Base-by-base conservation (phyloP, 2,329 filamentous ascomycete species). In the Paraphaeosphaeria sporulosa region DNA sequence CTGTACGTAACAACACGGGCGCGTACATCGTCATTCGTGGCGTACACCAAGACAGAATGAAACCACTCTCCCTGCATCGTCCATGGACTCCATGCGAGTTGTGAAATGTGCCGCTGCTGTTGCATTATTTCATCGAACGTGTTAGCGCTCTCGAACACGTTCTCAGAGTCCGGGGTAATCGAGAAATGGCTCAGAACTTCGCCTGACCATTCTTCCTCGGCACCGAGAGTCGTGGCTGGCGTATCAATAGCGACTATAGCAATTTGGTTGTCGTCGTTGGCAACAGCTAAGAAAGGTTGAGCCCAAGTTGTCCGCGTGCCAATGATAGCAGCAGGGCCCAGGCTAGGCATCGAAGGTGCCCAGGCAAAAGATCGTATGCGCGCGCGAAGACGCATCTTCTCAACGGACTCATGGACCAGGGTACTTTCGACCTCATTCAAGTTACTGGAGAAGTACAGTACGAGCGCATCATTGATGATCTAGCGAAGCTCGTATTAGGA, bases 401-500 rank as follows among this genome's bases (percentile, higher is more conserved):
- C 79, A 70, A 79, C 67, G 1, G 34, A 3, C 3, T 47, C 38
- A 3, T 50, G 23, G 1, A 52, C 50, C 56, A 74, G 15, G 52
- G 62, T 17, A 70, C 69, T 52, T 64, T 62, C 40, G 58, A 68
- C 38, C 54, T 64, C 9, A 50, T 57, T 48, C 4, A 36, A 44
- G 27, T 57, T 63, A 15, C 44, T 54, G 15, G 42, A 46, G 46
- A 84, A 78, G 66, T 82, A 79, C 0, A 71, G 59, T 17, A 75
- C 71, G 44, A 87, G 67, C 4, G 75, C 71, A 55, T 81, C 70
- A 61, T 89, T 89, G 40, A 88, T 69, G n/a, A 88, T 75, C 52
- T 55, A 21, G 15, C 8, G 2, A 21, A 19, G 30, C 4, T 36
- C 6, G 4, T 23, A 34, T 54, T 21, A 54, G 15, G 17, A 32